phyloP scores from a whole-genome alignment of 2,329 filamentous ascomycete genomes.

The Graphilbum fragrans region DNA sequence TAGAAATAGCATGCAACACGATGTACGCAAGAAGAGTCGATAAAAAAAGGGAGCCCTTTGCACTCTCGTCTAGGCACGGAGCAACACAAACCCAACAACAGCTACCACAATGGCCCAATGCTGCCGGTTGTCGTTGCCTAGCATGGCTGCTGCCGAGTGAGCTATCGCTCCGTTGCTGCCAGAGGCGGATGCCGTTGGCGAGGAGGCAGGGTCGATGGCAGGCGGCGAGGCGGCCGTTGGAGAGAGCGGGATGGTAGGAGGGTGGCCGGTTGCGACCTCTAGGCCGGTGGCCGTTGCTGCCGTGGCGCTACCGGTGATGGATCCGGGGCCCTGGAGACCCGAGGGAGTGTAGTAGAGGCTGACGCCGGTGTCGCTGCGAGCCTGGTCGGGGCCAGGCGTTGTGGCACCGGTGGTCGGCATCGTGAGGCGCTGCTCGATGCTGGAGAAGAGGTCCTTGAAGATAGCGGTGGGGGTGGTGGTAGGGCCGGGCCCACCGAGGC shows the following conservation, averaged over 20 bases:
- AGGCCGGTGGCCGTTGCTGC: slow-evolving; percentile 19
- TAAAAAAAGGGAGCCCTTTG: neutral
- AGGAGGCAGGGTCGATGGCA: too few species aligned
- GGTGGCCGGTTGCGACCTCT: slow-evolving; percentile 6
- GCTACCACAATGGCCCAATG: too few species aligned
- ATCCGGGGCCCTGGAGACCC: slow-evolving; percentile 17
- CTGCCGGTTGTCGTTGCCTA: too few species aligned
- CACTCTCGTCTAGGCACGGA: too few species aligned
- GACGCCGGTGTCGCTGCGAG: slow-evolving; percentile 22
- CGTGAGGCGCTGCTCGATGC: slow-evolving; percentile 14
- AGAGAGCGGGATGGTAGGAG: neutral
- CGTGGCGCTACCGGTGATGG: slow-evolving; percentile 27
- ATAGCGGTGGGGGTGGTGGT: slow-evolving; percentile 21
- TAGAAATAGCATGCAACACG: too few species aligned
- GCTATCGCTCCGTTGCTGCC: neutral
- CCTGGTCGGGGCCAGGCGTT: slow-evolving; percentile 7
- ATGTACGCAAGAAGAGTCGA: neutral
- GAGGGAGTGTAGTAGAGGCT: slow-evolving; percentile 29
- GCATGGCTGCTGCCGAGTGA: too few species aligned
- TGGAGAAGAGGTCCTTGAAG: slow-evolving; percentile 21
- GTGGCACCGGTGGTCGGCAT: slow-evolving; percentile 7
- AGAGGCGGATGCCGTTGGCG: too few species aligned
- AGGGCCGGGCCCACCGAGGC: neutral
- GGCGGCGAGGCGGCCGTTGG: neutral
- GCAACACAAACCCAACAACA: too few species aligned